These are phyloP conservation scores for Helichrysum umbraculigerum DNA, from an alignment of 129 eudicot genomes.

Conservation along the genomic window DNA sequence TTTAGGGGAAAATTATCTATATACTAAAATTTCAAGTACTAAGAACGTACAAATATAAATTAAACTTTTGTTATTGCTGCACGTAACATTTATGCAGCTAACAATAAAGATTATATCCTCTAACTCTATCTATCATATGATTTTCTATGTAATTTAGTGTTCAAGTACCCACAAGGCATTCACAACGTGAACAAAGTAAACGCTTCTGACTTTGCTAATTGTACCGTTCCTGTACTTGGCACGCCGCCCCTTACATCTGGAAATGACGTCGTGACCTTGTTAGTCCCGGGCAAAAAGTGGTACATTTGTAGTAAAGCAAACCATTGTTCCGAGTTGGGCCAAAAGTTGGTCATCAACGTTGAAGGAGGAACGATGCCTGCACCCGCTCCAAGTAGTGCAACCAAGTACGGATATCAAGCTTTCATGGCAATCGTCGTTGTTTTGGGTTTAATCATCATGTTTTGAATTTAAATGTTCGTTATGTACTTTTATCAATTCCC, in stretches of 20 bases:
- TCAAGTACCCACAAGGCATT: constrained; percentile 30
- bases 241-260: constrained; percentile 29
- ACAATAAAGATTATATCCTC: too few relatives aligned
- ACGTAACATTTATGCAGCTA: too few relatives aligned
- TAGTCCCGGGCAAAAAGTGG: constrained; percentile 45
- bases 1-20: too few relatives aligned
- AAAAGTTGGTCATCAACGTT: constrained; percentile 46
- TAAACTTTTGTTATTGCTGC: too few relatives aligned
- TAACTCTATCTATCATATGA: background rate
- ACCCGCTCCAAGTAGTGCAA: constrained; percentile 35
- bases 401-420: constrained; percentile 19
- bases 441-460: constrained; percentile 5
- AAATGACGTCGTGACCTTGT: constrained; percentile 34
- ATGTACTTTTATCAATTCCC: background rate
- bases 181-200: constrained; percentile 53
- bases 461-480: background rate
- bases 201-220: constrained; percentile 30
- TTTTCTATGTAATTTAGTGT: constrained; percentile 25
- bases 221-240: constrained; percentile 29
- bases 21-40: too few relatives aligned
- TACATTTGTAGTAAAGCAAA: constrained; percentile 39
- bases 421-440: constrained; percentile 21
- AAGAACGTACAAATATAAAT: too few relatives aligned
- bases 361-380: constrained; percentile 30
- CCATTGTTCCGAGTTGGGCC: constrained; percentile 36